Evolutionary conservation across 768 basidiomycete species (phyloP).

Genomic region (Hypholoma sublateritium): DNA sequence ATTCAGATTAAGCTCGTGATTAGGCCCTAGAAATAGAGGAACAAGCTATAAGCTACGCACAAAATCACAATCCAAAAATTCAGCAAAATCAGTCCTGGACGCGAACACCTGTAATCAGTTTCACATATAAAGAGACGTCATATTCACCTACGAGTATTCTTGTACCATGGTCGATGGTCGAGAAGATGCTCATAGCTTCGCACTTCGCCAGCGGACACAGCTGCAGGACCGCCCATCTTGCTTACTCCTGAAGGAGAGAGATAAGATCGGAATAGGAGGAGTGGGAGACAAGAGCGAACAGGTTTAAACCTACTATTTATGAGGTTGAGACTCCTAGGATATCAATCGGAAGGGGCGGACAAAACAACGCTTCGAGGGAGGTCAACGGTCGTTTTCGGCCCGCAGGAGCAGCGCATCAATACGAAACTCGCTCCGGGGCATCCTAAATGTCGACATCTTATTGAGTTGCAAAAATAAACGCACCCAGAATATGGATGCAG

Average conservation of each 20-base stretch:
- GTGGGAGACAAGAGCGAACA: not conserved
- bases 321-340: not conserved
- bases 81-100: constrained; percentile 29
- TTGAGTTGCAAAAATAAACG: constrained; percentile 3
- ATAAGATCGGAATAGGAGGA: not conserved
- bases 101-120: no score
- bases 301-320: not conserved
- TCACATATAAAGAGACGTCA: not conserved
- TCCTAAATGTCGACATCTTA: not conserved
- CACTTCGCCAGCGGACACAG: constrained; percentile 5
- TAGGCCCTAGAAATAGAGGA: not conserved
- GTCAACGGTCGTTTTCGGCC: not conserved
- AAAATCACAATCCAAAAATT: constrained; percentile 22
- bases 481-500: not conserved
- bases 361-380: not conserved
- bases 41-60: constrained; percentile 1
- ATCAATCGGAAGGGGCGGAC: not conserved
- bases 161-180: constrained; percentile 18
- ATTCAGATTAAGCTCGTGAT: not conserved
- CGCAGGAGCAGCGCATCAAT: not conserved
- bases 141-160: constrained; percentile 21
- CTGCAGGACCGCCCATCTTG: constrained; percentile 5
- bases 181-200: constrained; percentile 13
- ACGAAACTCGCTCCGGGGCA: not conserved
- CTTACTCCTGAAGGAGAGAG: not conserved